These are phyloP conservation scores for Neoboletus brunneissimus DNA, from an alignment of 768 basidiomycete genomes.

Conservation along the genomic window DNA sequence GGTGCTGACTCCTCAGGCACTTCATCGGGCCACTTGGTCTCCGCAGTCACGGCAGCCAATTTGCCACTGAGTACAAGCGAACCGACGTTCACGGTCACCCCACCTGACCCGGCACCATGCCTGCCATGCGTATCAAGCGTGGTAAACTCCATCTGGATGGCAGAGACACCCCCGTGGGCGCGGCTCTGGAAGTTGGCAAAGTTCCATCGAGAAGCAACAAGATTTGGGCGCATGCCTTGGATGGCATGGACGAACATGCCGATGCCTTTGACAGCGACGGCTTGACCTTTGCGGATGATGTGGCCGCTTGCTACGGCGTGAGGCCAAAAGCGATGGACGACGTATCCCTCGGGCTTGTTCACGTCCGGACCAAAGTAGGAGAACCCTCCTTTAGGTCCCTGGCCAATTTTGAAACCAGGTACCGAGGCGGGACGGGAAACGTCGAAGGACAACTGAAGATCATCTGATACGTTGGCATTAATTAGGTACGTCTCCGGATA, in stretches of 20 bases:
- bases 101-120: constrained; percentile 76
- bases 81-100: constrained; percentile 83
- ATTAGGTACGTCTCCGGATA: constrained; percentile 77
- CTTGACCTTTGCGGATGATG: constrained; percentile 64
- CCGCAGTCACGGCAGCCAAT: constrained; percentile 71
- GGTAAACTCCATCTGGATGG: constrained; percentile 94
- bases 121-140: constrained; percentile 78
- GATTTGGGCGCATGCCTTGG: constrained; percentile 96
- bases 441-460: constrained; percentile 78
- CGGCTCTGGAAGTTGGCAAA: constrained; percentile 88
- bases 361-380: constrained; percentile 80
- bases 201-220: constrained; percentile 93
- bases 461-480: constrained; percentile 71
- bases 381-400: constrained; percentile 82
- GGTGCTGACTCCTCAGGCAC: constrained; percentile 42
- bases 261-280: constrained; percentile 52
- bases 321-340: constrained; percentile 92
- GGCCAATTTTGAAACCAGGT: constrained; percentile 90
- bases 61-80: constrained; percentile 78
- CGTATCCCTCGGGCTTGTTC: constrained; percentile 75
- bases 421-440: constrained; percentile 64
- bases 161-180: constrained; percentile 71
- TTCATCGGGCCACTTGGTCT: constrained; percentile 75
- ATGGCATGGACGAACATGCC: constrained; percentile 95
- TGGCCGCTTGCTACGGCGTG: constrained; percentile 59